Conservation (phyloP, 306 rosid species). For the Senna tora region DNA sequence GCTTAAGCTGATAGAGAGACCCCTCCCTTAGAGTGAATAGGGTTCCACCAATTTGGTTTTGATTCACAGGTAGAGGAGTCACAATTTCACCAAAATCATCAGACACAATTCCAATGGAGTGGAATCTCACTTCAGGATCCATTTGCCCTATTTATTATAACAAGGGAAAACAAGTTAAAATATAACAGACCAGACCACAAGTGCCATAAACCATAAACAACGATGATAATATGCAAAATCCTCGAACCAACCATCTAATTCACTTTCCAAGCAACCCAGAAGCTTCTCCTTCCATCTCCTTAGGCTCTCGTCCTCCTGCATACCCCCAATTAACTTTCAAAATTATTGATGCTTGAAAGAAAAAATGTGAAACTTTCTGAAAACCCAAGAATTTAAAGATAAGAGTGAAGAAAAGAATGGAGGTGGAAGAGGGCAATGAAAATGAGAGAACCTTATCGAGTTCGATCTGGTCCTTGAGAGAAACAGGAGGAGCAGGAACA, state of each 20-base stretch:
- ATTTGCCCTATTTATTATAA: constrained; percentile 52
- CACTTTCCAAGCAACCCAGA: constrained; percentile 87
- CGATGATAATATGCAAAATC: constrained; percentile 14
- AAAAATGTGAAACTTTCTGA: constrained; percentile 9
- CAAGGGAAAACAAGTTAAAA: constrained; percentile 1
- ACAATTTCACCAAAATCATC: constrained; percentile 74
- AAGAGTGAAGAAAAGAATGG: background rate
- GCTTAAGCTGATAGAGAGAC: constrained; percentile 74
- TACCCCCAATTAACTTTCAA: constrained; percentile 34
- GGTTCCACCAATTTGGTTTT: constrained; percentile 46
- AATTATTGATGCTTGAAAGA: constrained; percentile 8
- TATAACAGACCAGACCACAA: constrained; percentile 29
- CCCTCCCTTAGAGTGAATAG: constrained; percentile 81
- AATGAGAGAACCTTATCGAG: constrained; percentile 69
- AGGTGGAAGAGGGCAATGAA: background rate
- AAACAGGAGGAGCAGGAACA: constrained; percentile 84
- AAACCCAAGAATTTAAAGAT: constrained; percentile 29
- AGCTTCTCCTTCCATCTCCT: constrained; percentile 99
- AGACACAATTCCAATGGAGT: constrained; percentile 76
- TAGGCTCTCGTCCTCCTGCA: constrained; percentile 93
- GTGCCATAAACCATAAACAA: constrained; percentile 21
- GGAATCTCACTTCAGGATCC: constrained; percentile 94
- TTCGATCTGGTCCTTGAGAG: constrained; percentile 97
- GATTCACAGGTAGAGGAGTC: constrained; percentile 67
- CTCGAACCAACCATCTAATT: constrained; percentile 66